Evolutionary conservation across 2,329 filamentous ascomycete species (phyloP).

Genomic region (Scortechinia acanthostroma): DNA sequence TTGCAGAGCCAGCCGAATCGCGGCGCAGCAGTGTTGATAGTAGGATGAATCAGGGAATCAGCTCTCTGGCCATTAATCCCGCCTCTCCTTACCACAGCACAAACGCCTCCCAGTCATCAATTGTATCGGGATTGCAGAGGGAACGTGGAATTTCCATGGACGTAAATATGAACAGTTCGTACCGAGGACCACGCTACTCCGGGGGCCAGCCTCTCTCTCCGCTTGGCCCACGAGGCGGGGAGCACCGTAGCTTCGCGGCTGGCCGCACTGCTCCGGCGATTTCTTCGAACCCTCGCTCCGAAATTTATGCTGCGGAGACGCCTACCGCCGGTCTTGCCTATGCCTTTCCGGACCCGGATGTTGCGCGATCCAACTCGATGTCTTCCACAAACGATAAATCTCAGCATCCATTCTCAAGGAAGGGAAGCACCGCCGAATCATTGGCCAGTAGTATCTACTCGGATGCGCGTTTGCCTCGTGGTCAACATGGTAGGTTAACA

Average conservation of each 20-base stretch:
- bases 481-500: conserved; percentile 30
- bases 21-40: conserved; percentile 38
- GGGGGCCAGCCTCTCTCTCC: conserved; percentile 16
- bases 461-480: conserved; percentile 30
- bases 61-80: conserved; percentile 30
- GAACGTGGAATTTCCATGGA: conserved; percentile 29
- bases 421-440: conserved; percentile 34
- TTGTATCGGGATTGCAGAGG: conserved; percentile 29
- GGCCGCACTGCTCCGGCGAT: conserved; percentile 37
- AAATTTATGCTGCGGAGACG: conserved; percentile 37
- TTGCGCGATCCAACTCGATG: conserved; percentile 24
- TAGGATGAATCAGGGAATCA: conserved; percentile 36
- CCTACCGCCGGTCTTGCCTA: conserved; percentile 38
- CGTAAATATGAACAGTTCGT: conserved; percentile 18
- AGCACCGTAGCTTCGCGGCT: conserved; percentile 29
- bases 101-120: conserved; percentile 16
- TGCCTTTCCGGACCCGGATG: conserved; percentile 37
- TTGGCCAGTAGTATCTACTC: conserved; percentile 34
- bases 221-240: conserved; percentile 17
- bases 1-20: conserved; percentile 30
- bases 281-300: conserved; percentile 34
- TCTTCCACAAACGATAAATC: conserved; percentile 20
- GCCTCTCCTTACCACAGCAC: conserved; percentile 35
- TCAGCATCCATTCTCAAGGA: conserved; percentile 25
- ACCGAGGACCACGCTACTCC: conserved; percentile 28